phyloP scores from a whole-genome alignment of 192 early-diverging fungal species.

The Coemansia sp. region DNA sequence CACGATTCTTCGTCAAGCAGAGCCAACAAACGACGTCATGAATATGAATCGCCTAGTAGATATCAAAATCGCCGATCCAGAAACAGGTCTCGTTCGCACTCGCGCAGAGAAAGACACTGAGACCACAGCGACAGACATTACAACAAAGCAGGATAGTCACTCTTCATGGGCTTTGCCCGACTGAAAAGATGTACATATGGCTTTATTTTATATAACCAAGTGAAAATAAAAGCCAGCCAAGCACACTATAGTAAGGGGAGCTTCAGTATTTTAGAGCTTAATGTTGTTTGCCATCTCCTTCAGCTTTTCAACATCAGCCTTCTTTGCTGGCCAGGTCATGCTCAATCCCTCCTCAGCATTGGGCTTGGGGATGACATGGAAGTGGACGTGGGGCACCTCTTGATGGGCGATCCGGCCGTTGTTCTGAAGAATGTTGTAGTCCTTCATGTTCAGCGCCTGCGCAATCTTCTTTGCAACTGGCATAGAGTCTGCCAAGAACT shows the following conservation, averaged over 20 bases:
- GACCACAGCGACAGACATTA: not conserved
- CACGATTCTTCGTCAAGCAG: not conserved
- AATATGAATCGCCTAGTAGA: not conserved
- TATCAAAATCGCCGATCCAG: not conserved
- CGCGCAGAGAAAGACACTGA: not conserved
- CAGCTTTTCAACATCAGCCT: slow-evolving; percentile 57
- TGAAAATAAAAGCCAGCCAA: not conserved
- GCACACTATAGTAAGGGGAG: not conserved
- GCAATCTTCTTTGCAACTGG: slow-evolving; percentile 91
- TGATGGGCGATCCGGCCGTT: slow-evolving; percentile 75
- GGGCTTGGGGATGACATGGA: slow-evolving; percentile 82
- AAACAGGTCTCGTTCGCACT: not conserved
- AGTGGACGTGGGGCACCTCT: slow-evolving; percentile 91
- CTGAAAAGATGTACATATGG: too few species aligned
- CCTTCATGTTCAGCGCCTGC: slow-evolving; percentile 63
- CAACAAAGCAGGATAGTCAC: not conserved
- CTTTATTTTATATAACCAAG: too few species aligned
- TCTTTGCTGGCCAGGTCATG: slow-evolving; percentile 67
- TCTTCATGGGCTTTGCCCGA: too few species aligned
- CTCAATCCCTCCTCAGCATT: slow-evolving; percentile 65
- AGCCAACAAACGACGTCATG: not conserved
- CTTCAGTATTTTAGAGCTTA: slow-evolving; percentile 18
- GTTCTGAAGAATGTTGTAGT: slow-evolving; percentile 95
- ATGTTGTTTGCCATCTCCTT: slow-evolving; percentile 39
- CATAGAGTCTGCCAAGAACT: slow-evolving; percentile 76